Conservation (phyloP, 495 filamentous ascomycete species). For the Hypoxylon fuscum region DNA sequence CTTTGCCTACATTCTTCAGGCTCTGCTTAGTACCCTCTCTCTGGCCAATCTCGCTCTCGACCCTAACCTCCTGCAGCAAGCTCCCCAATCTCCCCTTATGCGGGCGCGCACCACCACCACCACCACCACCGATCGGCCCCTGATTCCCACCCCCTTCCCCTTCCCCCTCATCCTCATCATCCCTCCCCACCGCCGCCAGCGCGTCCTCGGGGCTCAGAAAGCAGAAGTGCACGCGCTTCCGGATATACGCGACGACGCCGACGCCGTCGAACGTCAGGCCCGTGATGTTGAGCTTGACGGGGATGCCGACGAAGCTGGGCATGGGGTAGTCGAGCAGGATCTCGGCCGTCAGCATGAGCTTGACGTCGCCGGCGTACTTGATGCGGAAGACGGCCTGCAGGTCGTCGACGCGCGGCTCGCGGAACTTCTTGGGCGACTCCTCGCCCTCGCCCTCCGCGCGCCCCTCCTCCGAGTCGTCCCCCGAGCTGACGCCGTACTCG, state of each 20-base stretch:
- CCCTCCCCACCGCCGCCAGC: slow-evolving; percentile 68
- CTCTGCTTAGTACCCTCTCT: slow-evolving; percentile 90
- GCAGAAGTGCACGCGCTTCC: slow-evolving; percentile 85
- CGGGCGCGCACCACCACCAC: slow-evolving; percentile 12
- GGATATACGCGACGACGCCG: slow-evolving; percentile 88
- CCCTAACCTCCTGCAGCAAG: slow-evolving; percentile 87
- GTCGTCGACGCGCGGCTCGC: slow-evolving; percentile 68
- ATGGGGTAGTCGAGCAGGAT: slow-evolving; percentile 97
- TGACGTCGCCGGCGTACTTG: slow-evolving; percentile 84
- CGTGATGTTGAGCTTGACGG: slow-evolving; percentile 89
- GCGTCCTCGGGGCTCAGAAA: slow-evolving; percentile 91
- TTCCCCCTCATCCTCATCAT: slow-evolving; percentile 50
- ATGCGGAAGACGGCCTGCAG: slow-evolving; percentile 91
- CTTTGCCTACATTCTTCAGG: slow-evolving; percentile 97
- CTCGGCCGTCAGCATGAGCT: slow-evolving; percentile 87
- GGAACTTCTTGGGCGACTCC: slow-evolving; percentile 47
- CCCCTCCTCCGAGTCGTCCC: slow-evolving; percentile 9
- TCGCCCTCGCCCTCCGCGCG: slow-evolving; percentile 38
- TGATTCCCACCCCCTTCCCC: slow-evolving; percentile 27
- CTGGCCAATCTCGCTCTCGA: slow-evolving; percentile 96
- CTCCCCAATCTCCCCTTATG: slow-evolving; percentile 68
- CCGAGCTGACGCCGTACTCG: slow-evolving; percentile 16
- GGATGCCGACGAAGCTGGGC: slow-evolving; percentile 94
- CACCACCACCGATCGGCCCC: background rate
- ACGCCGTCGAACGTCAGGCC: slow-evolving; percentile 95